Conservation (phyloP, 179 eudicot genomes). For the Patellifolia procumbens region DNA sequence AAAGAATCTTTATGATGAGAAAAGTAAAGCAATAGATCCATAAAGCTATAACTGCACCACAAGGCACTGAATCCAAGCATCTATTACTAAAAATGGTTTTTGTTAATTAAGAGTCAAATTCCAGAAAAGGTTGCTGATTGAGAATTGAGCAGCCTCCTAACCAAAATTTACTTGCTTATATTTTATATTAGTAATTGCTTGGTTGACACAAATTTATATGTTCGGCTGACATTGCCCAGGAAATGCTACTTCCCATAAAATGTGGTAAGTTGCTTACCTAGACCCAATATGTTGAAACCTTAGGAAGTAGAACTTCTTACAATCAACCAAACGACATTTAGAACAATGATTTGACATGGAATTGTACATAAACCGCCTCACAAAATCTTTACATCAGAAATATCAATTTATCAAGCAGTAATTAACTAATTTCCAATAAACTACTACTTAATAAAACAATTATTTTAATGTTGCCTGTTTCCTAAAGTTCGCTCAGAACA, state of each 20-base stretch:
- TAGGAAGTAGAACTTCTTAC: not conserved
- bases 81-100: not conserved
- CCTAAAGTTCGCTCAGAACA: not conserved
- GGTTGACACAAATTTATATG: not conserved
- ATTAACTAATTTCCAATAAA: not conserved
- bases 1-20: constrained; percentile 11
- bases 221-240: not conserved
- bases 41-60: not conserved
- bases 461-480: no score
- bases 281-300: not conserved
- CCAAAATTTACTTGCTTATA: not conserved
- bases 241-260: not conserved
- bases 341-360: not conserved
- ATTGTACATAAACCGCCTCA: not conserved
- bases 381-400: not conserved
- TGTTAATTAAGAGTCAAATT: not conserved
- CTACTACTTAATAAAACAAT: not conserved
- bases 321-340: not conserved
- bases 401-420: not conserved
- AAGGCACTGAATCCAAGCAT: constrained; percentile 5
- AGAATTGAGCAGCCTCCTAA: not conserved
- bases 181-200: not conserved
- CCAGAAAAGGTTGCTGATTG: no score
- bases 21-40: not conserved
- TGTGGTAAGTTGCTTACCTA: not conserved